Conservation (phyloP, 768 basidiomycete genomes). For the Panus rudis region DNA sequence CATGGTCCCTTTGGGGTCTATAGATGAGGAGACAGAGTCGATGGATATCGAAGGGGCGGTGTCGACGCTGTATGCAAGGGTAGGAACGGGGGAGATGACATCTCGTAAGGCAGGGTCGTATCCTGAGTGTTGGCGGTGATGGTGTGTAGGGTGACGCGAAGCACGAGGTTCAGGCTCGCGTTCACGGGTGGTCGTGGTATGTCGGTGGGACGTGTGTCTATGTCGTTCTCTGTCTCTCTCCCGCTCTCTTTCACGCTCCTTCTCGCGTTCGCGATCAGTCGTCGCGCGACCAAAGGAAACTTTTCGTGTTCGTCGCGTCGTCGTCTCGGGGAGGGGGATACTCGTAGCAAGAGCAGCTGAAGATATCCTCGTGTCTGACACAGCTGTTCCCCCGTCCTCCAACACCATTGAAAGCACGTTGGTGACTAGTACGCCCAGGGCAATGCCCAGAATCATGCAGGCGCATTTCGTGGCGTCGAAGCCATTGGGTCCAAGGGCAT, state of each 20-base stretch:
- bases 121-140: conserved; percentile 1
- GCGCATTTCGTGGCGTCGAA: conserved; percentile 51
- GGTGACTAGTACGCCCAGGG: conserved; percentile 61
- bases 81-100: conserved; percentile 8
- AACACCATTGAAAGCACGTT: conserved; percentile 64
- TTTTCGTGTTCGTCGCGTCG: conserved; percentile 18
- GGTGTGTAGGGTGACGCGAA: neutral
- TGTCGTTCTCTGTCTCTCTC: no score
- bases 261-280: conserved; percentile 11
- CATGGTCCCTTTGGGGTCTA: conserved; percentile 52
- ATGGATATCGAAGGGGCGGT: conserved; percentile 48
- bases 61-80: conserved; percentile 20
- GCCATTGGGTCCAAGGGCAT: no score
- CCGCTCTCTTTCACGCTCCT: conserved; percentile 4
- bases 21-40: conserved; percentile 60
- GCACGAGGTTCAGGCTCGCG: neutral
- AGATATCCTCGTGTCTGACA: neutral
- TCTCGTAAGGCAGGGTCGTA: neutral
- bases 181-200: no score
- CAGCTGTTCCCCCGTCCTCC: conserved; percentile 34
- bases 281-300: conserved; percentile 19
- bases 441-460: conserved; percentile 59
- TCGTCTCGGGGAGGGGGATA: conserved; percentile 6
- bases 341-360: neutral
- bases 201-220: no score